Conservation (phyloP, 1,284 basidiomycete genomes). For the Sparassis latifolia region DNA sequence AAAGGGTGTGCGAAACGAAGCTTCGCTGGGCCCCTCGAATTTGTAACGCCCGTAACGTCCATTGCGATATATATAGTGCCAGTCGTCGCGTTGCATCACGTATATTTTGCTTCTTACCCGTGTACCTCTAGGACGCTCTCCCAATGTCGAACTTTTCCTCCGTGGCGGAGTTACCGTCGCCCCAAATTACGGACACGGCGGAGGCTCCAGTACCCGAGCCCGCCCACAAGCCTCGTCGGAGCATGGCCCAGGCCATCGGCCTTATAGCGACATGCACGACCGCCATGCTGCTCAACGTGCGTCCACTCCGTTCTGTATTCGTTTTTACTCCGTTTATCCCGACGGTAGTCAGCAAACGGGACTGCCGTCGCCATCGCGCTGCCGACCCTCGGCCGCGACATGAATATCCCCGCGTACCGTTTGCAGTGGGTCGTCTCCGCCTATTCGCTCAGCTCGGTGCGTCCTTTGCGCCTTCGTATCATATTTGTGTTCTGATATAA, state of each 20-base stretch:
- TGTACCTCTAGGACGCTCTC: too few relatives aligned
- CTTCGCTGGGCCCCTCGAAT: too few relatives aligned
- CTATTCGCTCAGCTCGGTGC: slow-evolving; percentile 40
- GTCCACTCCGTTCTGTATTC: slow-evolving; percentile 5
- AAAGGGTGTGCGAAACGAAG: too few relatives aligned
- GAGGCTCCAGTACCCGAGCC: too few relatives aligned
- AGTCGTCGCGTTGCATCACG: too few relatives aligned
- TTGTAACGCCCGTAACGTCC: too few relatives aligned
- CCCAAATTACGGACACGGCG: too few relatives aligned
- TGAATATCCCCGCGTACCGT: slow-evolving; percentile 35
- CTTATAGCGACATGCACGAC: slow-evolving; percentile 25
- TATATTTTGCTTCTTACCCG: too few relatives aligned
- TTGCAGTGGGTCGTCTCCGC: slow-evolving; percentile 58
- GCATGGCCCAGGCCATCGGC: slow-evolving; percentile 11
- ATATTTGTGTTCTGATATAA: background rate
- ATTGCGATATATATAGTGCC: too few relatives aligned
- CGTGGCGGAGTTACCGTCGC: too few relatives aligned
- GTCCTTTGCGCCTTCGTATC: slow-evolving; percentile 6
- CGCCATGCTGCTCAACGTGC: slow-evolving; percentile 28
- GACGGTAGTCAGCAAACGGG: slow-evolving; percentile 24
- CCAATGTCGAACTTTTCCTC: too few relatives aligned
- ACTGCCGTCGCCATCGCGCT: slow-evolving; percentile 40
- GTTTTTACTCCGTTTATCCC: background rate
- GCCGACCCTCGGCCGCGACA: slow-evolving; percentile 43
- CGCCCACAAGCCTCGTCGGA: background rate